Base-by-base conservation (phyloP, 306 rosid genomes). In the Gastrolobium bilobum region DNA sequence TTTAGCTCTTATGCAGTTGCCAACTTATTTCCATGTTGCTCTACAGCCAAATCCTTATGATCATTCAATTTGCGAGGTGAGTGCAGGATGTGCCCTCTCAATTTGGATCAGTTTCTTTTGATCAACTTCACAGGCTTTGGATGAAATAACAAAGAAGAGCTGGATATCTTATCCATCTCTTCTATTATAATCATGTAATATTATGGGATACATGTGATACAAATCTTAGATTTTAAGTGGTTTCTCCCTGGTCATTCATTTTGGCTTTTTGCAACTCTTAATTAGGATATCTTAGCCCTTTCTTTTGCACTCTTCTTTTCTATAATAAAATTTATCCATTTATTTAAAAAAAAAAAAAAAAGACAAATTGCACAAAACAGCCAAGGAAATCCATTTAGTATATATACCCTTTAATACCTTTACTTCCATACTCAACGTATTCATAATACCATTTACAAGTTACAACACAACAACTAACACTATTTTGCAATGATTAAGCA, bases 141-240 rank as follows among this genome's bases (percentile, higher is more conserved):
- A 38, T 53, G 81, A 64, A 29, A 51, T n/a, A 20, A 51, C 20
- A 39, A 42, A 62, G 34, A 57, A 73, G 43, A 35, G 63, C 76
- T 52, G 10, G 66, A 65, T 34, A 62, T 29, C 26, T 11, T 40
- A 8, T 52, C 74, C 52, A 52, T 6, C 75, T 38, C 74, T 31
- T 64, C 35, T 67, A 46, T 1, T 46, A 48, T 15, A 57, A 58
- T 58, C 70, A 79, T 47, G 70, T 30, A 58, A 59, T 60, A 34
- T 14, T 57, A 39, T 42, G 74, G 29, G 59, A 80, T 44, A 31
- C 65, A 39, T 42, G 74, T 37, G 59, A 80, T 44, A 46, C 52
- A 73, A 34, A 63, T 63, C 9, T 42, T 29, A 56, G 50, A 44
- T 26, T 68, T 40, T 4, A 50, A 52, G 31, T 20, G 39, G 34